Evolutionary conservation across 805 yeast genomes (phyloP).

Genomic region (Kodamaea laetipori): DNA sequence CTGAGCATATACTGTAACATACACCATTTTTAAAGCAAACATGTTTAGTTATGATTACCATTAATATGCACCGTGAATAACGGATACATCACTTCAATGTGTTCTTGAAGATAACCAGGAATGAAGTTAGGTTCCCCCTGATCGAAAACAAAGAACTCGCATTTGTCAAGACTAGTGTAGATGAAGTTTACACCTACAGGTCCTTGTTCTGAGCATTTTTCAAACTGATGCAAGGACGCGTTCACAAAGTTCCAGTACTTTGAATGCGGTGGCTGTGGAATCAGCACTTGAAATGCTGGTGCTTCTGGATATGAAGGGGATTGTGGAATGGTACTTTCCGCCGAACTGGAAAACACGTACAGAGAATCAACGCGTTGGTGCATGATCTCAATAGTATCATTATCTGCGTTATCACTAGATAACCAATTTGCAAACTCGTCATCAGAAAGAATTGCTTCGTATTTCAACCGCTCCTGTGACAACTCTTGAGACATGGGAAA

Average conservation of each 20-base stretch:
- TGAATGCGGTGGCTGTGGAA: background rate
- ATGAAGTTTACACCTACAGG: slow-evolving; percentile 5
- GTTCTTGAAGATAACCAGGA: slow-evolving; percentile 3
- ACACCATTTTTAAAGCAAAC: too few relatives aligned
- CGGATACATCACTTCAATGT: slow-evolving; percentile 4
- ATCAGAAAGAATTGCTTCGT: slow-evolving; percentile 1
- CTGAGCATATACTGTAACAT: too few relatives aligned
- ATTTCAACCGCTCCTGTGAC: slow-evolving; percentile 7
- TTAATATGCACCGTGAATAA: slow-evolving; percentile 6
- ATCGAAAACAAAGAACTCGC: slow-evolving; percentile 5
- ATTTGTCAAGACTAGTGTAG: background rate
- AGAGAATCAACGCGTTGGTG: slow-evolving; percentile 3
- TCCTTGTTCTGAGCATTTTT: background rate
- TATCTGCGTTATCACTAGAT: background rate
- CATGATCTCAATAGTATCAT: background rate
- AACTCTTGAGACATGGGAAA: slow-evolving; percentile 13
- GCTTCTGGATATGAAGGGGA: too few relatives aligned
- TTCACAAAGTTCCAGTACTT: slow-evolving; percentile 7
- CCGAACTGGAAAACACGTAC: background rate
- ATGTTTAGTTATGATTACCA: too few relatives aligned
- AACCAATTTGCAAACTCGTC: slow-evolving; percentile 4
- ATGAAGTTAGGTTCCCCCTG: slow-evolving; percentile 2
- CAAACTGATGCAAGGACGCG: slow-evolving; percentile 2
- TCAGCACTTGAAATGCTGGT: too few relatives aligned
- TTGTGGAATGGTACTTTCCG: background rate